phyloP scores from a whole-genome alignment of 1,284 basidiomycete species.

The Kwoniella shivajii region DNA sequence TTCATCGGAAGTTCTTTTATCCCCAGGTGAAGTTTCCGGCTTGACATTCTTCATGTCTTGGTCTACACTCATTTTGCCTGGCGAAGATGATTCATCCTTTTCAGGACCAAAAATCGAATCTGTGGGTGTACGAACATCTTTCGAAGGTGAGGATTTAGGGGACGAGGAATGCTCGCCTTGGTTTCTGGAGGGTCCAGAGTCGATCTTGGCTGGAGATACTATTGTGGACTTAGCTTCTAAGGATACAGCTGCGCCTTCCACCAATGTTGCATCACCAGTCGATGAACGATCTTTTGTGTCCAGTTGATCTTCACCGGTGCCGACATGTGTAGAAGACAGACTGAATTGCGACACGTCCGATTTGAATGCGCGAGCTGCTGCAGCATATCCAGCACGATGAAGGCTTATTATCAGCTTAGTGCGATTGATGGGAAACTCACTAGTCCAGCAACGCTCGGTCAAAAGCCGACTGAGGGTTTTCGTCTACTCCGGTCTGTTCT shows the following conservation, averaged over 20 bases:
- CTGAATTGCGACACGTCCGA: not conserved
- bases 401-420: slow-evolving; percentile 12
- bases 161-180: not conserved
- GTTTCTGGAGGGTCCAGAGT: not conserved
- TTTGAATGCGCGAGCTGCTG: slow-evolving; percentile 6
- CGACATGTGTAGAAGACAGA: not conserved
- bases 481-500: not conserved
- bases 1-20: not conserved
- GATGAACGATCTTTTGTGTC: not conserved
- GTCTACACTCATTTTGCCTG: slow-evolving; percentile 9
- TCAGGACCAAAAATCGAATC: slow-evolving; percentile 22
- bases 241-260: not conserved
- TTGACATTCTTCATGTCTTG: not conserved
- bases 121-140: slow-evolving; percentile 1
- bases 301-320: not conserved
- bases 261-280: slow-evolving; percentile 1
- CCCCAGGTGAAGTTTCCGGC: not conserved
- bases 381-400: slow-evolving; percentile 13
- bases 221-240: slow-evolving; percentile 1
- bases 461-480: slow-evolving; percentile 10
- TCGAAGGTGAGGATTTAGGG: not conserved
- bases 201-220: not conserved
- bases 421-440: slow-evolving; percentile 2
- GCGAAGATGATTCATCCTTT: slow-evolving; percentile 2
- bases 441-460: slow-evolving; percentile 15